Conservation (phyloP, 1,284 basidiomycete genomes). For the Psilocybe mexicana region DNA sequence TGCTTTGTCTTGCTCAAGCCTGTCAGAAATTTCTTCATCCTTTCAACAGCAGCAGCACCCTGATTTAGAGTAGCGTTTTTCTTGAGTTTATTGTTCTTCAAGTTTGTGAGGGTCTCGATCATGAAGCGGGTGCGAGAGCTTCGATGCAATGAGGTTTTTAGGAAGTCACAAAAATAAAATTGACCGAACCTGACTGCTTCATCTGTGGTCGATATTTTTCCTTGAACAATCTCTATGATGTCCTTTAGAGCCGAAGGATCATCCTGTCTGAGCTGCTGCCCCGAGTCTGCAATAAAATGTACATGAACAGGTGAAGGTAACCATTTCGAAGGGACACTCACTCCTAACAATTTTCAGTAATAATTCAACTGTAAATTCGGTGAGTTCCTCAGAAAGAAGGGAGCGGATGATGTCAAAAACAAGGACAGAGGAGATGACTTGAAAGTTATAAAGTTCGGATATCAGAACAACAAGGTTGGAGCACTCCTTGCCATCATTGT, state of each 20-base stretch:
- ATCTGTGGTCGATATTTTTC: slow-evolving; percentile 61
- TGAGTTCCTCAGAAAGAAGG: slow-evolving; percentile 67
- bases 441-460: slow-evolving; percentile 94
- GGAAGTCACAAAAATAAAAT: background rate
- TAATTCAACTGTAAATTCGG: slow-evolving; percentile 85
- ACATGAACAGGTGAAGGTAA: background rate
- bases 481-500: slow-evolving; percentile 73
- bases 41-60: slow-evolving; percentile 72
- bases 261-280: slow-evolving; percentile 84
- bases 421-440: slow-evolving; percentile 85
- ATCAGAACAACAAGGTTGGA: slow-evolving; percentile 88
- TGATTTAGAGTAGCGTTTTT: slow-evolving; percentile 59
- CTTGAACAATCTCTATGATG: slow-evolving; percentile 83
- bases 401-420: slow-evolving; percentile 89
- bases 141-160: background rate
- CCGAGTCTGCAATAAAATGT: slow-evolving; percentile 59
- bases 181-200: slow-evolving; percentile 57
- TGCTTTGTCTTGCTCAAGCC: slow-evolving; percentile 77
- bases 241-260: slow-evolving; percentile 85
- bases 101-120: slow-evolving; percentile 87
- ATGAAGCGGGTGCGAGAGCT: slow-evolving; percentile 89
- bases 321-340: slow-evolving; percentile 40
- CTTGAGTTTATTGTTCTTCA: slow-evolving; percentile 90
- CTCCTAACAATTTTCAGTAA: slow-evolving; percentile 86
- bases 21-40: slow-evolving; percentile 83